These are phyloP conservation scores for Solanum ossicruentum DNA, from an alignment of 257 asterid genomes.

Conservation along the genomic window DNA sequence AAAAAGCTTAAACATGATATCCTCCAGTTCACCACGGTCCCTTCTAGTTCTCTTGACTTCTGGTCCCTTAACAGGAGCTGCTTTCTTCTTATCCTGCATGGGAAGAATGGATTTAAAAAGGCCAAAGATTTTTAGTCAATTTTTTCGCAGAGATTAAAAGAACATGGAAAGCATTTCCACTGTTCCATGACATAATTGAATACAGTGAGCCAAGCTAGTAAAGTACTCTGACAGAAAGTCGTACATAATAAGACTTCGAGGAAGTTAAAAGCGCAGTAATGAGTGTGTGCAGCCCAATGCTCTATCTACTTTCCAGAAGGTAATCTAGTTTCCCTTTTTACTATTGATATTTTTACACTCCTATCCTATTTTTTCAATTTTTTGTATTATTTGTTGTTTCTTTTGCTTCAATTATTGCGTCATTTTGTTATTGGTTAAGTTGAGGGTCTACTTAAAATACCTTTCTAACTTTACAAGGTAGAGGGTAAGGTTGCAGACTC, in stretches of 20 bases:
- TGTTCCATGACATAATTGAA: background rate
- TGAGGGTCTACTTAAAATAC: background rate
- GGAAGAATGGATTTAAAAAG: background rate
- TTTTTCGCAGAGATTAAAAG: background rate
- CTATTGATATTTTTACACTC: background rate
- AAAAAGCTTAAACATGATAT: constrained; percentile 93
- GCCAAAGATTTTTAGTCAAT: background rate
- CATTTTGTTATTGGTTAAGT: background rate
- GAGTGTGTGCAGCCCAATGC: background rate
- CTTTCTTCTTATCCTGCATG: constrained; percentile 77
- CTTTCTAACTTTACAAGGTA: background rate
- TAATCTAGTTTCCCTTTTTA: background rate
- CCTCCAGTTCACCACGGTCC: constrained; percentile 94
- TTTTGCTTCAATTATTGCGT: background rate
- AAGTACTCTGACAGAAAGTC: background rate
- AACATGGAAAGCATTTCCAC: background rate
- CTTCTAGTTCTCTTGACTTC: constrained; percentile 95
- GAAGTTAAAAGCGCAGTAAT: background rate
- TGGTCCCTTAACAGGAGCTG: constrained; percentile 69
- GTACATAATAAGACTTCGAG: background rate
- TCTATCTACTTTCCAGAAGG: background rate
- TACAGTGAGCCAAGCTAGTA: background rate
- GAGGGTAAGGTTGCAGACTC: background rate
- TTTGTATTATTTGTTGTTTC: background rate
- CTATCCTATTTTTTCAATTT: background rate